These are phyloP conservation scores for Dothiorella sarmentorum DNA, from an alignment of 2,329 filamentous ascomycete species.

Conservation along the genomic window DNA sequence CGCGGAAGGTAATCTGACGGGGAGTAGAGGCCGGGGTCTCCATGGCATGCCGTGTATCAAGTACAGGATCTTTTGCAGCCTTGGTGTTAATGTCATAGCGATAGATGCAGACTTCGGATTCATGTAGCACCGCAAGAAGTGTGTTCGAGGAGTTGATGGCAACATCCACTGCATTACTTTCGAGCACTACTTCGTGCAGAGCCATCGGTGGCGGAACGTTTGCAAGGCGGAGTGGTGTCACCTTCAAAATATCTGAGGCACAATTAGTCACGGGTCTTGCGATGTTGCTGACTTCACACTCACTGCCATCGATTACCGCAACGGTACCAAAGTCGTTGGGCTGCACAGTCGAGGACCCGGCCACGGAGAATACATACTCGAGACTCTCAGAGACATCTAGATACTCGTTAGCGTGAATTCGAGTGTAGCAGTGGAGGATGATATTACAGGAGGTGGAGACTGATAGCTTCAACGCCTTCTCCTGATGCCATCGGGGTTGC, in stretches of 20 bases:
- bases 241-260: constrained; percentile 58
- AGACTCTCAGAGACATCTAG: constrained; percentile 53
- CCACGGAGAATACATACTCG: constrained; percentile 66
- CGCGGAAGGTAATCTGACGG: constrained; percentile 49
- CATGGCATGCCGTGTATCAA: constrained; percentile 21
- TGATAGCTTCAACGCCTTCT: constrained; percentile 70
- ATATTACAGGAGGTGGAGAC: constrained; percentile 40
- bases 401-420: constrained; percentile 14
- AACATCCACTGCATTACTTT: constrained; percentile 67
- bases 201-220: constrained; percentile 94
- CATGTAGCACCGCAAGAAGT: constrained; percentile 68
- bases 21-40: constrained; percentile 23
- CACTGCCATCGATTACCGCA: constrained; percentile 77
- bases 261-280: constrained; percentile 20
- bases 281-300: constrained; percentile 27
- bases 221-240: constrained; percentile 79
- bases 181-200: constrained; percentile 65
- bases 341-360: constrained; percentile 64
- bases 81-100: constrained; percentile 63
- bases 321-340: constrained; percentile 77
- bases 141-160: constrained; percentile 54
- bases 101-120: constrained; percentile 64
- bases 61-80: constrained; percentile 39
- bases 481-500: constrained; percentile 69
- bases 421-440: constrained; percentile 17